Percentiles rank a stretch among this genome's conserved stretches.
These are phyloP conservation scores for Penicillium capsulatum DNA, from an alignment of 2,329 filamentous ascomycete genomes.

Conservation along the genomic window DNA sequence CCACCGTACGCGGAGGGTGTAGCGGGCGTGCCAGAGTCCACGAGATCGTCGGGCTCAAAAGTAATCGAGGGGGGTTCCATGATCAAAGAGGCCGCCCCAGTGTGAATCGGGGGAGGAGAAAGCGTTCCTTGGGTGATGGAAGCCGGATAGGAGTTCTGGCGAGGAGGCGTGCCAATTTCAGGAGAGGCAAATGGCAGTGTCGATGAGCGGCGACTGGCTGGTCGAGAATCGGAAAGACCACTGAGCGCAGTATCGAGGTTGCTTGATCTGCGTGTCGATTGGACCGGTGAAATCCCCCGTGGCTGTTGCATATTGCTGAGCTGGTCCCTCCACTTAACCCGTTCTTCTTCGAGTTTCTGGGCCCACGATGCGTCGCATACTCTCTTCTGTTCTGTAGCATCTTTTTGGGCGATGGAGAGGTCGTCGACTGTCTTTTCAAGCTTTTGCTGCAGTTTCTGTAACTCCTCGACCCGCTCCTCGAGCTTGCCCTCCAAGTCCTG, in stretches of 20 bases:
- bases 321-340: slow-evolving; percentile 55
- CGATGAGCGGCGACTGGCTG: slow-evolving; percentile 41
- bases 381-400: slow-evolving; percentile 58
- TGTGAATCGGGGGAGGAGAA: slow-evolving; percentile 28
- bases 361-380: slow-evolving; percentile 54
- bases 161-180: slow-evolving; percentile 39
- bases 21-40: slow-evolving; percentile 31
- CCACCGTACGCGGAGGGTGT: slow-evolving; percentile 40
- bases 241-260: slow-evolving; percentile 38
- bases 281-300: slow-evolving; percentile 41
- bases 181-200: slow-evolving; percentile 34
- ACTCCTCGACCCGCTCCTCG: slow-evolving; percentile 60
- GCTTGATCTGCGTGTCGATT: slow-evolving; percentile 39
- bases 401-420: slow-evolving; percentile 54
- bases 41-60: slow-evolving; percentile 48
- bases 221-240: slow-evolving; percentile 33
- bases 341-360: slow-evolving; percentile 62
- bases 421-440: slow-evolving; percentile 55
- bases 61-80: slow-evolving; percentile 37
- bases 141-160: slow-evolving; percentile 45
- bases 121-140: slow-evolving; percentile 26
- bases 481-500: slow-evolving; percentile 52
- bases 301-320: slow-evolving; percentile 35
- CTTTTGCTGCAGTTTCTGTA: slow-evolving; percentile 43
- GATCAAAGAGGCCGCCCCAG: slow-evolving; percentile 16